phyloP scores from a whole-genome alignment of 139 green algal genomes.

The Diplosphaera chodatii region DNA sequence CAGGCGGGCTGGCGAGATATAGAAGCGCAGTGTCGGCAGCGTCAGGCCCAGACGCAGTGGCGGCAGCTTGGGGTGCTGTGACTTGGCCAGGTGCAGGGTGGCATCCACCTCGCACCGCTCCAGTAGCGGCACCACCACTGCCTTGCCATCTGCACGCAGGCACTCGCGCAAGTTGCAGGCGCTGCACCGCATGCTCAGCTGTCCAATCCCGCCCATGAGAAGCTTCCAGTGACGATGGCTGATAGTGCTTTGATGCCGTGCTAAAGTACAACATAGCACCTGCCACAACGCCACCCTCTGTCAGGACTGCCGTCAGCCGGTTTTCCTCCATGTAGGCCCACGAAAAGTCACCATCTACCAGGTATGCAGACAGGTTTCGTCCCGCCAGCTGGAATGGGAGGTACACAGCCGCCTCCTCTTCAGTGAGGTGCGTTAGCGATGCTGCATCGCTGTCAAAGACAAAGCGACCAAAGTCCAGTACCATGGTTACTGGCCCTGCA shows the following conservation, averaged over 20 bases:
- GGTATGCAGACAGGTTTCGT: conserved; percentile 55
- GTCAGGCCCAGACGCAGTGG: conserved; percentile 35
- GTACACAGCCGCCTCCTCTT: conserved; percentile 71
- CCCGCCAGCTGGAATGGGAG: conserved; percentile 53
- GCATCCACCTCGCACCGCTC: conserved; percentile 40
- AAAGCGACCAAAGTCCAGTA: conserved; percentile 72
- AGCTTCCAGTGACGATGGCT: too few species aligned
- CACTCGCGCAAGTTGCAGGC: not conserved
- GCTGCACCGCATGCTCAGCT: too few species aligned
- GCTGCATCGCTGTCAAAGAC: conserved; percentile 41
- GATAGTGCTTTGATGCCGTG: too few species aligned
- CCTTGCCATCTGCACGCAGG: conserved; percentile 5
- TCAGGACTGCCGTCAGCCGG: not conserved
- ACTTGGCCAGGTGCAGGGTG: conserved; percentile 29
- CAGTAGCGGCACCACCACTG: conserved; percentile 44
- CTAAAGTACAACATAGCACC: not conserved
- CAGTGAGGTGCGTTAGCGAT: conserved; percentile 17
- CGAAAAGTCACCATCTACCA: conserved; percentile 43
- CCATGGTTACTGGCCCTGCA: conserved; percentile 44
- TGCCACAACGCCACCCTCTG: not conserved
- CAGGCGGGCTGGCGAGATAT: conserved; percentile 59
- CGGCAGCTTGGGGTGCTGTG: conserved; percentile 35
- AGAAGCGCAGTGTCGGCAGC: conserved; percentile 56
- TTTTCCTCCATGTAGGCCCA: conserved; percentile 6
- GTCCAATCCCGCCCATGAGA: too few species aligned